A percentile compares a stretch with the other conserved stretches of the same genome.
Conservation (phyloP, 129 eudicot genomes). For the Chrysanthemum lavandulifolium region DNA sequence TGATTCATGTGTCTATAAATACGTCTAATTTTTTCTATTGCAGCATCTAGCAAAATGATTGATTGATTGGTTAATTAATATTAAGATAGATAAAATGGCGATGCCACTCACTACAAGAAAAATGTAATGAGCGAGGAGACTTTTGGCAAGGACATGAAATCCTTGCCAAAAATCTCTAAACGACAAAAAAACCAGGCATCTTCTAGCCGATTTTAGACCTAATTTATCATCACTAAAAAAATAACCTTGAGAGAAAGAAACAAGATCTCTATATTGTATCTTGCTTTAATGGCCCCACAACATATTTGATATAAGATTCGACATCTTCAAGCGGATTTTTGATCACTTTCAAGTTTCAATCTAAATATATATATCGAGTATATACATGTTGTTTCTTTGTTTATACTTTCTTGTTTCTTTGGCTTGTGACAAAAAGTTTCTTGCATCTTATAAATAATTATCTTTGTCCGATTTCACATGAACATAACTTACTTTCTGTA, state of each 20-base stretch:
- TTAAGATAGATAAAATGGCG: too few relatives aligned
- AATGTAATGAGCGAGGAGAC: too few relatives aligned
- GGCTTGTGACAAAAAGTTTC: not conserved
- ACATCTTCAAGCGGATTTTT: constrained; percentile 5
- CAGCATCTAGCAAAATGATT: too few relatives aligned
- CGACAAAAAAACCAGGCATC: too few relatives aligned
- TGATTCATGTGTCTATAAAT: too few relatives aligned
- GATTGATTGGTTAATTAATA: too few relatives aligned
- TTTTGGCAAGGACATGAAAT: too few relatives aligned
- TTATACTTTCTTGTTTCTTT: not conserved
- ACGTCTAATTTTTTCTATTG: too few relatives aligned
- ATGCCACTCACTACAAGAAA: not conserved
- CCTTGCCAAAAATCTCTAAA: too few relatives aligned
- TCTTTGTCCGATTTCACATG: too few relatives aligned
- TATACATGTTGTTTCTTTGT: not conserved
- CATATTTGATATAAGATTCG: constrained; percentile 8
- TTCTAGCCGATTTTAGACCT: not conserved
- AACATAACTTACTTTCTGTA: too few relatives aligned
- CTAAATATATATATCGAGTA: not conserved
- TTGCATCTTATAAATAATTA: too few relatives aligned
- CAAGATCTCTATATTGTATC: not conserved
- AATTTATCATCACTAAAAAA: not conserved
- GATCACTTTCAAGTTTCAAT: not conserved
- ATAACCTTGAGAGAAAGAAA: not conserved
- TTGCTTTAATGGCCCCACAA: constrained; percentile 17